These are phyloP conservation scores for Centella asiatica DNA, from an alignment of 129 eudicot genomes.

Conservation along the genomic window DNA sequence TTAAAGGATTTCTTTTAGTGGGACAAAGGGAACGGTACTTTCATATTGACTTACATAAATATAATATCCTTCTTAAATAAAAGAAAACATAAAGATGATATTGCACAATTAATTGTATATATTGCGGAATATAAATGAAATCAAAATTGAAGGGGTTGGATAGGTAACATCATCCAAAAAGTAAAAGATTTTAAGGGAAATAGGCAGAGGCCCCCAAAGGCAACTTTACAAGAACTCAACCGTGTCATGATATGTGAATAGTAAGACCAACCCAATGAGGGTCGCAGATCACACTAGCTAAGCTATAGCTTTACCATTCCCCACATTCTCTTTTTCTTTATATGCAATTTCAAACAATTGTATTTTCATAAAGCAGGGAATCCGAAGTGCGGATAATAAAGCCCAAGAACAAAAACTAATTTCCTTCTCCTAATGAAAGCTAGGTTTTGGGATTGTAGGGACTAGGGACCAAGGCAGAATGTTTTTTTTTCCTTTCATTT, in stretches of 20 bases:
- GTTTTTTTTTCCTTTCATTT: background rate
- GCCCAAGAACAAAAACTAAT: conserved; percentile 5
- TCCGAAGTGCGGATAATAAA: conserved; percentile 11
- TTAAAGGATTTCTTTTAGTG: too few species aligned
- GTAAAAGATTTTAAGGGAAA: background rate
- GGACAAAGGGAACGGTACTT: too few species aligned
- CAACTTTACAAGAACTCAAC: conserved; percentile 3
- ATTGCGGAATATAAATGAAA: background rate
- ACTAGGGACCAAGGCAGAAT: background rate
- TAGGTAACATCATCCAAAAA: background rate
- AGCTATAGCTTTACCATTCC: too few species aligned
- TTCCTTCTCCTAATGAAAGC: background rate
- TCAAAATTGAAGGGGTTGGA: background rate
- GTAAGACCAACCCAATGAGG: background rate
- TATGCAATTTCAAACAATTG: background rate
- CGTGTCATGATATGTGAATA: background rate
- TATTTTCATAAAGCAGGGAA: background rate
- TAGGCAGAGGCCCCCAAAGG: conserved; percentile 1
- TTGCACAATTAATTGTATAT: too few species aligned
- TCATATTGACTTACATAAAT: too few species aligned
- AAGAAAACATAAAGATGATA: too few species aligned
- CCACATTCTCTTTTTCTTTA: background rate
- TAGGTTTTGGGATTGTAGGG: conserved; percentile 1
- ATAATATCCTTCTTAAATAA: too few species aligned
- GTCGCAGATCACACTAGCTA: background rate